These are phyloP conservation scores for Melanogaster broomeanus DNA, from an alignment of 768 basidiomycete species.

Conservation along the genomic window DNA sequence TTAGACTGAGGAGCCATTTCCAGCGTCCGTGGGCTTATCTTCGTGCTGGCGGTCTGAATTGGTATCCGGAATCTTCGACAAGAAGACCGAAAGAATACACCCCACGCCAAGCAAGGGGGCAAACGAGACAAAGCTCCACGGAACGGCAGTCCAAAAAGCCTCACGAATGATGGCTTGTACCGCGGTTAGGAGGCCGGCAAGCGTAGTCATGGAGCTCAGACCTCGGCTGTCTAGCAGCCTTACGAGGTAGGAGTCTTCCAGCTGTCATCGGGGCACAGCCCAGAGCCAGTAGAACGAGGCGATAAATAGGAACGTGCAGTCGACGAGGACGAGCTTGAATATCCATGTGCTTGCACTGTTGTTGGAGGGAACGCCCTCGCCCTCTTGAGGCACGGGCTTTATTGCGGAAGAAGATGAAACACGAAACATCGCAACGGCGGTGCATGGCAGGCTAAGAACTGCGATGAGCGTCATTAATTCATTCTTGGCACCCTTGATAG, in stretches of 20 bases:
- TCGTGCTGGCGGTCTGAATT: neutral
- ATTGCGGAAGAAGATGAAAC: conserved; percentile 43
- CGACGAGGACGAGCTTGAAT: no score
- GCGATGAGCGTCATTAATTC: neutral
- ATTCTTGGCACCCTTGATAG: conserved; percentile 40
- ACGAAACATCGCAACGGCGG: no score
- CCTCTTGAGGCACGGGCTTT: conserved; percentile 20
- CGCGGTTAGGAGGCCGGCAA: conserved; percentile 36
- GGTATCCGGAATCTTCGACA: conserved; percentile 38
- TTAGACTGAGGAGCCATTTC: no score
- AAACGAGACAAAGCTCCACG: conserved; percentile 49
- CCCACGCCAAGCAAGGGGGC: conserved; percentile 43
- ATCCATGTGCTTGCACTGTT: conserved; percentile 15
- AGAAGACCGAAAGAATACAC: conserved; percentile 37
- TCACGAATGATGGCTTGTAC: conserved; percentile 38
- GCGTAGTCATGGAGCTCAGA: conserved; percentile 36
- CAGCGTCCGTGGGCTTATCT: no score
- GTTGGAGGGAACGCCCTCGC: conserved; percentile 9
- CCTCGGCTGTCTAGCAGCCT: conserved; percentile 23
- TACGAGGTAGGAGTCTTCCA: conserved; percentile 40
- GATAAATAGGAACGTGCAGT: conserved; percentile 43
- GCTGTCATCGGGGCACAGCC: conserved; percentile 45
- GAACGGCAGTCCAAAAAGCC: conserved; percentile 43
- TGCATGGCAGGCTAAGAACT: no score
- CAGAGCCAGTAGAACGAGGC: conserved; percentile 48